These are phyloP conservation scores for Paramecium bursaria DNA, from an alignment of 73 alveolate species.

Conservation along the genomic window DNA sequence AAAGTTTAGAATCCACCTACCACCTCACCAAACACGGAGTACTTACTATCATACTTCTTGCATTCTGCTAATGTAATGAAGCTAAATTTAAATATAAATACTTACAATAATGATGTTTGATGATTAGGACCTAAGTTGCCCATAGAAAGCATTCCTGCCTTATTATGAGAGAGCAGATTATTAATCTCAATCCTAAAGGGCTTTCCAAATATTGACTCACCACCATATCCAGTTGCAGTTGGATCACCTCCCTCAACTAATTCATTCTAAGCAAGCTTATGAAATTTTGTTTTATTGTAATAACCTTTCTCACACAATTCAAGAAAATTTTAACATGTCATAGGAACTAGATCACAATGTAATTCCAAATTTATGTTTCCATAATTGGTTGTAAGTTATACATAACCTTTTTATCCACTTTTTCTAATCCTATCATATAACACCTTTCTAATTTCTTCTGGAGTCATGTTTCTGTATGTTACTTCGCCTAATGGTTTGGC, in stretches of 20 bases:
- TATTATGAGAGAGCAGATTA: conserved; percentile 74
- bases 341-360: conserved; percentile 81
- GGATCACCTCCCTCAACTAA: conserved; percentile 96
- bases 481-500: conserved; percentile 59
- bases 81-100: conserved; percentile 70
- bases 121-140: conserved; percentile 92
- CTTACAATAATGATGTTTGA: conserved; percentile 88
- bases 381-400: conserved; percentile 72
- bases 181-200: conserved; percentile 80
- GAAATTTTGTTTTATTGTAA: conserved; percentile 82
- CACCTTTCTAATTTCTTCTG: conserved; percentile 76
- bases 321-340: conserved; percentile 87
- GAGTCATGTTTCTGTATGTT: conserved; percentile 67
- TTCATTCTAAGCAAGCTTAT: conserved; percentile 84
- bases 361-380: conserved; percentile 76
- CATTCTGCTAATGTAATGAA: conserved; percentile 84
- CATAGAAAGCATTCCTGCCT: conserved; percentile 84
- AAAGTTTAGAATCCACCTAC: conserved; percentile 76
- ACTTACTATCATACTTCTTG: conserved; percentile 86
- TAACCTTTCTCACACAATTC: conserved; percentile 86
- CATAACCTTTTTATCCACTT: conserved; percentile 76
- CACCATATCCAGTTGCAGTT: conserved; percentile 90
- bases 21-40: conserved; percentile 90
- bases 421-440: conserved; percentile 75
- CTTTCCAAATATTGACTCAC: conserved; percentile 82